Conservation (phyloP, 441 rosid species). For the Mallotus japonicus region DNA sequence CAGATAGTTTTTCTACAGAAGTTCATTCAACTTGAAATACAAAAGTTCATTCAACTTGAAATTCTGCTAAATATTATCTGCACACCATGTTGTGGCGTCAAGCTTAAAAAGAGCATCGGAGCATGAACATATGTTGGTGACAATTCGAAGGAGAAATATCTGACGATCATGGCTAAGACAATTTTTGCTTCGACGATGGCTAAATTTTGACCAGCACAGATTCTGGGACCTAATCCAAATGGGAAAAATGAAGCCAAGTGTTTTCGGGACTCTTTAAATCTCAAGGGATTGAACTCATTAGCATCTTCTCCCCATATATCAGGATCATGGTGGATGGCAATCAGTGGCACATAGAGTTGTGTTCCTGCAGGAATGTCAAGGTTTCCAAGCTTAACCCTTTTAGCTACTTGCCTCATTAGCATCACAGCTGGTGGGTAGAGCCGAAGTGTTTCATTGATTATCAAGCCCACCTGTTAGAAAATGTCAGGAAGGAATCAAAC, state of each 20-base stretch:
- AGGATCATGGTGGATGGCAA: conserved; percentile 54
- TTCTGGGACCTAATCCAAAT: conserved; percentile 69
- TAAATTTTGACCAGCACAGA: conserved; percentile 67
- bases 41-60: conserved; percentile 5
- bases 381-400: conserved; percentile 46
- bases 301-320: conserved; percentile 77
- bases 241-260: conserved; percentile 56
- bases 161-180: conserved; percentile 50
- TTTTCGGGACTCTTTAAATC: conserved; percentile 55
- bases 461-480: conserved; percentile 50
- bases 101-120: conserved; percentile 41
- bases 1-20: background rate
- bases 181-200: conserved; percentile 59
- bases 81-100: conserved; percentile 66
- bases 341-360: conserved; percentile 42
- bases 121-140: conserved; percentile 74
- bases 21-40: conserved; percentile 16
- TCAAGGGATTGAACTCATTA: conserved; percentile 59
- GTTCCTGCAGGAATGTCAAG: conserved; percentile 61
- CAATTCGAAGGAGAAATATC: conserved; percentile 39
- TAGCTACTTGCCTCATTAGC: conserved; percentile 43
- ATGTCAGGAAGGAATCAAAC: background rate
- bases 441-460: conserved; percentile 64
- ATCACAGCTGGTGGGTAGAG: conserved; percentile 65
- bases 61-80: conserved; percentile 56